Percentiles rank a stretch among this genome's conserved stretches.
Evolutionary conservation across 1,139 yeast species (phyloP).

Genomic region (Suhomyces taliae): DNA sequence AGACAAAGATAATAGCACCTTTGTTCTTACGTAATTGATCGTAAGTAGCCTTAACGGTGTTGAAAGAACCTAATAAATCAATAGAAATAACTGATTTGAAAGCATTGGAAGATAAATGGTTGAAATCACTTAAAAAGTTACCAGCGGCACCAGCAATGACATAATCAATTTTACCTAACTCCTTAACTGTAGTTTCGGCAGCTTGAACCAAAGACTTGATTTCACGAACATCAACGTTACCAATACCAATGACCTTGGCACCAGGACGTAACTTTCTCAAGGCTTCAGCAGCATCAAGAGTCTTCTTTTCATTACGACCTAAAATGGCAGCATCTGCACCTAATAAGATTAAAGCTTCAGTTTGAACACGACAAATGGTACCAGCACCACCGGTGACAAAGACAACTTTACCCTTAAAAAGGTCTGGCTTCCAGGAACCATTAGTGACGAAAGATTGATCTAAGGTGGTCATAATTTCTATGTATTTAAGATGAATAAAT

Average conservation of each 20-base stretch:
- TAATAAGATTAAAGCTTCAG: conserved; percentile 27
- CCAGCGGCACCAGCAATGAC: conserved; percentile 33
- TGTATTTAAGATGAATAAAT: no score
- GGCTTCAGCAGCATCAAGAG: conserved; percentile 60
- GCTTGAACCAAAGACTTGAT: conserved; percentile 22
- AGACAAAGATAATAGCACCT: conserved; percentile 26
- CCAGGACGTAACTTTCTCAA: conserved; percentile 32
- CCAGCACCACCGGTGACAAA: conserved; percentile 33
- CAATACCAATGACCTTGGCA: conserved; percentile 22
- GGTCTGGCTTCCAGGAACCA: conserved; percentile 51
- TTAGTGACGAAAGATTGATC: conserved; percentile 28
- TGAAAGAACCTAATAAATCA: conserved; percentile 82
- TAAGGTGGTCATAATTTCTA: background rate
- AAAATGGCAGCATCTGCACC: conserved; percentile 30
- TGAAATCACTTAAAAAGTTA: conserved; percentile 28
- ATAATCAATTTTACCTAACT: conserved; percentile 27
- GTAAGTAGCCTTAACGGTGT: conserved; percentile 62
- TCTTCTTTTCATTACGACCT: conserved; percentile 25
- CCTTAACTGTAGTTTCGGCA: conserved; percentile 22
- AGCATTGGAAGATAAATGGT: conserved; percentile 28
- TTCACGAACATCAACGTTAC: conserved; percentile 24
- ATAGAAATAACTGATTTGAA: conserved; percentile 34
- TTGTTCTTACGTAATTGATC: conserved; percentile 24
- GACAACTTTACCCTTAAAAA: conserved; percentile 76
- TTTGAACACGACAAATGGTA: conserved; percentile 27